Evolutionary conservation across 2,329 filamentous ascomycete genomes (phyloP), one percentile per base, ranked within the genome.

Genomic region (Ambrosiella beaveri): DNA sequence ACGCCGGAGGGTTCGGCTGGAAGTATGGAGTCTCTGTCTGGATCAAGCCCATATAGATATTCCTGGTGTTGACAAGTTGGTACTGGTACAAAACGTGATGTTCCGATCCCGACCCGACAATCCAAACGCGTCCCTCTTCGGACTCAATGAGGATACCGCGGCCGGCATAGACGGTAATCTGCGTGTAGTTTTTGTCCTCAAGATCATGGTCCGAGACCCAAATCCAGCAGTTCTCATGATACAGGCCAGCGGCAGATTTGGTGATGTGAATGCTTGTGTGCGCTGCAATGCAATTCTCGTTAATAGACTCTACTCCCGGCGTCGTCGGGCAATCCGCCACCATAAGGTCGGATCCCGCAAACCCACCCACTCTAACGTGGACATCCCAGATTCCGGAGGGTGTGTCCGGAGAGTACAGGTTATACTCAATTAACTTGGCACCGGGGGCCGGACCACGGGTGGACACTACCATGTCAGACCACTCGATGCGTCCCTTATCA

Each of bases 11-110:
- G 65, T 77, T 79, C 27, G 82, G 79, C 67, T 87, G 84, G 68
- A 79, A 86, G 69, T 88, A 88, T 0, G 84, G 78, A 3, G 83
- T 82, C 67, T 87, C 84, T 54, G 82, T 82, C 66, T 88, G 84
- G 53, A 82, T 77, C 63, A 81, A 75, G 15, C 80, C 81, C 64
- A 81, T 76, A 66, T 77, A 82, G 57, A 85, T 69, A 64, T 86
- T 76, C 51, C 74, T 72, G 3, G 83, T 81, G 54, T 74, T 71
- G 63, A 73, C 69, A 56, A 86, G 71, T 64, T 86, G 79, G 67
- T 86, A 87, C 66, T 86, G 81, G 65, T 84, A 85, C n/a, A 85
- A 69, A 1, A 77, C 73, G 54, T 75, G 75, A 67, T 87, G 84
- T 69, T 88, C 84, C 0, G 78, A 77, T 0, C 79, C 74, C 0